Evolutionary conservation across 148 eudicot genomes (phyloP).

Genomic region (Chenopodium quinoa): DNA sequence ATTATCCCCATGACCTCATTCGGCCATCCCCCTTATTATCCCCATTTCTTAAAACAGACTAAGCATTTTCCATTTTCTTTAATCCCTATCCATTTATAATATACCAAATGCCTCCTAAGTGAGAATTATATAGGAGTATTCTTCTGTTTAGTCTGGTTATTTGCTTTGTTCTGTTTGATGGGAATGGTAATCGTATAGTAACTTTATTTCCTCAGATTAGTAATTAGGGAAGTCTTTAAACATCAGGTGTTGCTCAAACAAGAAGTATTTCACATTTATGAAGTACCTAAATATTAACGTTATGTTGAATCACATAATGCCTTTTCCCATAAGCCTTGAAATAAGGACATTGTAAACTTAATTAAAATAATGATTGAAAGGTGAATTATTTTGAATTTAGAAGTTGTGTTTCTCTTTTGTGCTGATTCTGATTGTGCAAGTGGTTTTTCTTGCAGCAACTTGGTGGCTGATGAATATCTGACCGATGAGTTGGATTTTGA

Average conservation of each 20-base stretch:
- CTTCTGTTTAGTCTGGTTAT: neutral
- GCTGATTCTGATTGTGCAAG: neutral
- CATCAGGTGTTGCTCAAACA: too few species aligned
- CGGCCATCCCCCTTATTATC: too few species aligned
- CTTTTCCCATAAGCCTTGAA: too few species aligned
- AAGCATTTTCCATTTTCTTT: too few species aligned
- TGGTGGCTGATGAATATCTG: slow-evolving; percentile 66
- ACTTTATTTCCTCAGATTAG: too few species aligned
- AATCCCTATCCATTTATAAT: too few species aligned
- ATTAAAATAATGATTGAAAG: neutral
- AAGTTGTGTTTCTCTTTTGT: too few species aligned
- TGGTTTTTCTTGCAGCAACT: slow-evolving; percentile 57
- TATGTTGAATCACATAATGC: neutral
- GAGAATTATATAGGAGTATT: neutral
- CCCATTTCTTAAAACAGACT: too few species aligned
- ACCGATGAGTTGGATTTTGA: slow-evolving; percentile 45
- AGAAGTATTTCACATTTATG: too few species aligned
- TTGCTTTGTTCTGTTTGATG: neutral
- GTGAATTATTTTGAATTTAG: too few species aligned
- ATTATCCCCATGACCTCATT: too few species aligned
- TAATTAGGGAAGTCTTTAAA: too few species aligned
- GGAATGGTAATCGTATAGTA: neutral
- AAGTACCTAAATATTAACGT: neutral
- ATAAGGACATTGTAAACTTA: neutral
- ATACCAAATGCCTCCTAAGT: neutral